These are phyloP conservation scores for Leucosporidium scottii DNA, from an alignment of 768 basidiomycete species.

Conservation along the genomic window DNA sequence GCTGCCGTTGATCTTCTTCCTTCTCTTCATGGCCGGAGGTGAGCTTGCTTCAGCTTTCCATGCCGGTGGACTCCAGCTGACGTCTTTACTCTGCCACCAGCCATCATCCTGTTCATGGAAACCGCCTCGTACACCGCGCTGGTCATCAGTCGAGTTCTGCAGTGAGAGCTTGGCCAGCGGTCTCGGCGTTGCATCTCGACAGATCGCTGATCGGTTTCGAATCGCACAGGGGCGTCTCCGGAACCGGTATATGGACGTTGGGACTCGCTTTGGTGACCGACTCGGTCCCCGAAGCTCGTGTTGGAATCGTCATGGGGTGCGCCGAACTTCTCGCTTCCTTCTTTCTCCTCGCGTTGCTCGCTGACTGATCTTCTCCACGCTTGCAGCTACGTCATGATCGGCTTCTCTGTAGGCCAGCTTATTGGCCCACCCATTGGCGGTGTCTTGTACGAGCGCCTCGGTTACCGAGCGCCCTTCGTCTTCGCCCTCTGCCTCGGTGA, in stretches of 20 bases:
- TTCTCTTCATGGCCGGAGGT: constrained; percentile 34
- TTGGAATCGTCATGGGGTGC: constrained; percentile 20
- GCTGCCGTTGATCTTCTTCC: background rate
- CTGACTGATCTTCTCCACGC: too few species aligned
- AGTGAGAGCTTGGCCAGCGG: background rate
- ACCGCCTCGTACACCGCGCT: constrained; percentile 15
- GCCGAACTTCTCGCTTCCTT: background rate
- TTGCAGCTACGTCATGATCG: constrained; percentile 13
- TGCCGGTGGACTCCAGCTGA: background rate
- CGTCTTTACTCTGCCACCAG: background rate
- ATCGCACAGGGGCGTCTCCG: constrained; percentile 11
- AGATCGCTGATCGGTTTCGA: background rate
- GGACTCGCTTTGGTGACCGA: constrained; percentile 20
- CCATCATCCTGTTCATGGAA: constrained; percentile 35
- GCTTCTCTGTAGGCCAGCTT: constrained; percentile 8
- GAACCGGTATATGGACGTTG: constrained; percentile 28
- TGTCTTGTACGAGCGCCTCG: constrained; percentile 7
- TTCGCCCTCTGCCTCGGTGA: constrained; percentile 21
- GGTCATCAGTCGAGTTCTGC: constrained; percentile 28
- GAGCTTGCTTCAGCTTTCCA: background rate
- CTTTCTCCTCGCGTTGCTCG: too few species aligned
- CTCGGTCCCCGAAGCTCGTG: constrained; percentile 20
- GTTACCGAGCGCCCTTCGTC: constrained; percentile 31
- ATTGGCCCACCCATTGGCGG: constrained; percentile 19
- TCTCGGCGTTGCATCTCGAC: background rate